Conservation (phyloP, 1,284 basidiomycete species). For the Kwoniella shivajii region DNA sequence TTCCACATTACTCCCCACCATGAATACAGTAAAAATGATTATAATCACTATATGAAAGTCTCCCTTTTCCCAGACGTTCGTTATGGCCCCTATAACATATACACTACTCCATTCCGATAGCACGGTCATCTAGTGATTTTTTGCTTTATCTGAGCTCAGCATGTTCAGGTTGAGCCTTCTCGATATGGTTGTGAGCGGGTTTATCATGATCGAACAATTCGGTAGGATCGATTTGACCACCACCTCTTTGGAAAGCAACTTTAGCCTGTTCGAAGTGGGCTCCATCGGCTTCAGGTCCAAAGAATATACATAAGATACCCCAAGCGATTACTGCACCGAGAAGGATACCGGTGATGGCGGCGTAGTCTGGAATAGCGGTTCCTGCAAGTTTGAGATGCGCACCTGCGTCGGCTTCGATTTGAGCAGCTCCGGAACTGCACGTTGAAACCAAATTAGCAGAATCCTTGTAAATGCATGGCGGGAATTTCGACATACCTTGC, state of each 20-base stretch:
- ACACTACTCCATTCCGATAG: too few species aligned
- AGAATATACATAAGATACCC: conserved; percentile 55
- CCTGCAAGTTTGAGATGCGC: conserved; percentile 49
- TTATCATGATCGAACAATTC: conserved; percentile 32
- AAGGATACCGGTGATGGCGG: conserved; percentile 74
- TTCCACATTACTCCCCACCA: too few species aligned
- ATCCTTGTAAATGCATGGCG: too few species aligned
- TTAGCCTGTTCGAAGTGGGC: conserved; percentile 81
- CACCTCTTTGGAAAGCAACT: conserved; percentile 75
- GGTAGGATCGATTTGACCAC: conserved; percentile 57
- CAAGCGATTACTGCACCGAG: conserved; percentile 63
- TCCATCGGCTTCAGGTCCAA: conserved; percentile 63
- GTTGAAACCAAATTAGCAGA: too few species aligned
- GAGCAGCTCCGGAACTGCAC: conserved; percentile 73
- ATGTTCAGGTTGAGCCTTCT: conserved; percentile 12
- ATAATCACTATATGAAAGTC: too few species aligned
- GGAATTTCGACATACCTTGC: conserved; percentile 57
- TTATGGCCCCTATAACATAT: too few species aligned
- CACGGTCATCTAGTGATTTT: too few species aligned
- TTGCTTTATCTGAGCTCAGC: conserved; percentile 2
- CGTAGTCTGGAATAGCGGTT: conserved; percentile 72
- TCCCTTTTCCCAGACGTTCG: too few species aligned
- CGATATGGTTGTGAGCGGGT: conserved; percentile 19
- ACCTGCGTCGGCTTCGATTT: conserved; percentile 81
- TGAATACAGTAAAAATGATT: too few species aligned